Evolutionary conservation across 495 filamentous ascomycete species (phyloP).

Genomic region (Trichoderma virens): DNA sequence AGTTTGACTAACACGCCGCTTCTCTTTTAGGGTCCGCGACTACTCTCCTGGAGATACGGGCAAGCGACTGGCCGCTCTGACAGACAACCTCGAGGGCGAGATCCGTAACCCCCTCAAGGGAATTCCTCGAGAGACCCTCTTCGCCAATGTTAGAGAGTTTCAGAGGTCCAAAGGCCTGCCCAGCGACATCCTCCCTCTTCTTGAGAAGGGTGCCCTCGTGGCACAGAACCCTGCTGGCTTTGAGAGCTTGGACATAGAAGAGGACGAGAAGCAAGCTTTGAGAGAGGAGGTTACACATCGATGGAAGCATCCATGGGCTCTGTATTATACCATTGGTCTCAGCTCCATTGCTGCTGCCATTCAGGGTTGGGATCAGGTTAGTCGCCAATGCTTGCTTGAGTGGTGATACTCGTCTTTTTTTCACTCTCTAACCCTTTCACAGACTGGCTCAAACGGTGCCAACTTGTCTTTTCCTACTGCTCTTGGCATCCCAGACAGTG

Average conservation of each 20-base stretch:
- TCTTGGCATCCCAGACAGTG: neutral
- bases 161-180: neutral
- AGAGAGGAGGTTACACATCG: constrained; percentile 2
- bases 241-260: neutral
- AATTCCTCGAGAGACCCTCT: neutral
- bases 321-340: neutral
- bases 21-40: neutral
- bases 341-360: constrained; percentile 4
- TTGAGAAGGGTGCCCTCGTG: neutral
- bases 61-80: neutral
- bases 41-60: neutral
- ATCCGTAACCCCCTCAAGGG: constrained; percentile 4
- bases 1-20: neutral
- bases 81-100: constrained; percentile 1
- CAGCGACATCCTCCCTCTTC: neutral
- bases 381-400: neutral
- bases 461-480: neutral
- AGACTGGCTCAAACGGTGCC: constrained; percentile 2
- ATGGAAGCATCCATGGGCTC: constrained; percentile 2
- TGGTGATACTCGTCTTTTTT: neutral
- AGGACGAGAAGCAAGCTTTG: neutral
- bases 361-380: neutral
- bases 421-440: neutral
- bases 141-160: neutral
- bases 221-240: constrained; percentile 4